phyloP scores from a whole-genome alignment of 2,329 filamentous ascomycete genomes.

The Hawksworthiomyces lignivorus region DNA sequence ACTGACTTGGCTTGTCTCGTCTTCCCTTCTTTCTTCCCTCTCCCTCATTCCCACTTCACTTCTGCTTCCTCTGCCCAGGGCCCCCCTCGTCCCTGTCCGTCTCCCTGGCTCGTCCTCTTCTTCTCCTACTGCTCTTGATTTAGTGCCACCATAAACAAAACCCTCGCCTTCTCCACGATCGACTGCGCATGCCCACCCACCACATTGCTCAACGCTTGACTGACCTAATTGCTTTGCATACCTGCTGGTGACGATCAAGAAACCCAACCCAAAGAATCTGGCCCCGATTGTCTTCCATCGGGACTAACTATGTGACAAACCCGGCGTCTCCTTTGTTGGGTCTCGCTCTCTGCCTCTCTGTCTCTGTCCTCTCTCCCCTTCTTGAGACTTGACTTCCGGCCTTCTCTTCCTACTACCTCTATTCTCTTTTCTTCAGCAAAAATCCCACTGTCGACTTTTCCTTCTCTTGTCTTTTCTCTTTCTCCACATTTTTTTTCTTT shows the following conservation, averaged over 20 bases:
- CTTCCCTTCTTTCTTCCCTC: too few relatives aligned
- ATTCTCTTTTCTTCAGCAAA: neutral
- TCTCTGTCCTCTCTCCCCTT: neutral
- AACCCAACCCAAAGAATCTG: conserved; percentile 15
- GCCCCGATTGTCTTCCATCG: conserved; percentile 5
- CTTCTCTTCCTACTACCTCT: neutral
- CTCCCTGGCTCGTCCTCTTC: neutral
- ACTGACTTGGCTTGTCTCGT: too few relatives aligned
- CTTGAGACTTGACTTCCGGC: neutral
- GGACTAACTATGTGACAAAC: conserved; percentile 13
- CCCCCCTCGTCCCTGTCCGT: neutral
- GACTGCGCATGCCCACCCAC: neutral
- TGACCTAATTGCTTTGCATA: conserved; percentile 17
- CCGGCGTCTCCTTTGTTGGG: conserved; percentile 4
- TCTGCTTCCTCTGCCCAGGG: too few relatives aligned
- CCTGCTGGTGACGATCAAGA: conserved; percentile 22
- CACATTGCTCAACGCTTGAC: conserved; percentile 1
- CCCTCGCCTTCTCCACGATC: neutral
- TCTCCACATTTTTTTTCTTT: conserved; percentile 2
- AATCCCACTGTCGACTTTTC: neutral
- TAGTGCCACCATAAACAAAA: neutral
- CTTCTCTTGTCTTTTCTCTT: neutral
- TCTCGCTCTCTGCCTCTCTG: neutral
- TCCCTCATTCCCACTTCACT: too few relatives aligned
- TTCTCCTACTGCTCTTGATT: neutral